A percentile compares a stretch with the other conserved stretches of the same genome.
phyloP scores from a whole-genome alignment of 169 alveolate genomes.

The Miamiensis avidus region DNA sequence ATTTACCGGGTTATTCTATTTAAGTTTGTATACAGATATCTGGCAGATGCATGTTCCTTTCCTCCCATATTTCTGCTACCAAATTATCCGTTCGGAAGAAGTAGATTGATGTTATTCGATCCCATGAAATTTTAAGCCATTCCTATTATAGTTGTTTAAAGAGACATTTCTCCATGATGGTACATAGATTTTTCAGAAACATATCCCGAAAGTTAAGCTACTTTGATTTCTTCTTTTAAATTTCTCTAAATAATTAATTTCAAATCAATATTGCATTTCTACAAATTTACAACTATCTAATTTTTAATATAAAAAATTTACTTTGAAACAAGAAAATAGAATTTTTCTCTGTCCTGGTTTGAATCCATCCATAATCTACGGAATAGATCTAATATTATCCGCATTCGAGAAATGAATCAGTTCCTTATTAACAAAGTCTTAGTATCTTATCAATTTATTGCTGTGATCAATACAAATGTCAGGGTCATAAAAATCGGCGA shows the following conservation, averaged over 20 bases:
- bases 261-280: too few species aligned
- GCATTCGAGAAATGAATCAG: constrained; percentile 97
- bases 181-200: constrained; percentile 99
- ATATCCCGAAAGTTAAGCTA: constrained; percentile 88
- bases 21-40: constrained; percentile 65
- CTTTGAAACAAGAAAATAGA: constrained; percentile 95
- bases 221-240: constrained; percentile 64
- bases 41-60: constrained; percentile 93
- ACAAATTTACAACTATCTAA: too few species aligned
- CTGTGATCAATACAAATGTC: constrained; percentile 87
- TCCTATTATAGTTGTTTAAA: constrained; percentile 96
- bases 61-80: constrained; percentile 99
- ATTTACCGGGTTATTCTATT: constrained; percentile 55
- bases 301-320: constrained; percentile 92
- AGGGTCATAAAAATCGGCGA: constrained; percentile 68
- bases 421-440: constrained; percentile 98
- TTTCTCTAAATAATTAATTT: not conserved
- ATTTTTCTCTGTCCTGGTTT: constrained; percentile 99
- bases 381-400: constrained; percentile 98
- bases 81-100: constrained; percentile 98
- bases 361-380: constrained; percentile 97
- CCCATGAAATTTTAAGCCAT: constrained; percentile 99
- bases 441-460: constrained; percentile 75
- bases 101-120: constrained; percentile 91
- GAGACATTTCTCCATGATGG: constrained; percentile 99